Evolutionary conservation across 2,329 filamentous ascomycete species (phyloP), one percentile per base, ranked within the genome.

Genomic region (Uncinocarpus reesii): DNA sequence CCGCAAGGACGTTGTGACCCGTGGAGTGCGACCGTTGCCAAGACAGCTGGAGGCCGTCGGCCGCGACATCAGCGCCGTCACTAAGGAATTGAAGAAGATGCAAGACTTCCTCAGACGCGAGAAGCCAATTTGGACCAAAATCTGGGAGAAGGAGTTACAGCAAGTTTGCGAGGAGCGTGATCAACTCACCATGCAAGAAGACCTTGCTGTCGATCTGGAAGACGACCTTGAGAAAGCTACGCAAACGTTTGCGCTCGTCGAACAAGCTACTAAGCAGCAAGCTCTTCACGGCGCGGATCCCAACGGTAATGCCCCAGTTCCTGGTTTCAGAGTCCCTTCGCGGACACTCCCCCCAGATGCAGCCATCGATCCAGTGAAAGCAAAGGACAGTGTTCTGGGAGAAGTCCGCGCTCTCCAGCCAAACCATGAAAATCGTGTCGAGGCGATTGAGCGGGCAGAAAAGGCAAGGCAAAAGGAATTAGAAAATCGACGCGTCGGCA

Each of bases 251-350:
- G 84, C 86, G 20, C 78, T 98, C 0, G 92, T 98, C 13, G 92
- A 98, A 67, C 85, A 96, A 68, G 92, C 92, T 7, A 96, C 89
- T n/a, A 95, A 94, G 69, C 88, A 96, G 68, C 92, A 98, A 64
- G 85, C 78, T 48, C 60, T 93, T 67, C 86, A 93, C 63, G 76
- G 77, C 4, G 67, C 68, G 6, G 58, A 63, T 35, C 61, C 55
- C 15, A 50, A 52, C 3, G 65, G 65, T 32, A 71, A 60, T n/a
- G 65, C 73, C 42, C 11, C 44, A 8, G 60, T 57, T 35, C 65
- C 65, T 47, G 69, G 70, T 8, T 49, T 69, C 24, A 68, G 71
- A 15, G 71, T 69, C 38, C 73, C 73, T 4, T 78, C 78, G n/a
- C 76, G 74, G 36, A 61, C 65, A 46, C 62, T 75, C 41, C 64